These are phyloP conservation scores for Naematelia aurantialba DNA, from an alignment of 768 basidiomycete species.

Conservation along the genomic window DNA sequence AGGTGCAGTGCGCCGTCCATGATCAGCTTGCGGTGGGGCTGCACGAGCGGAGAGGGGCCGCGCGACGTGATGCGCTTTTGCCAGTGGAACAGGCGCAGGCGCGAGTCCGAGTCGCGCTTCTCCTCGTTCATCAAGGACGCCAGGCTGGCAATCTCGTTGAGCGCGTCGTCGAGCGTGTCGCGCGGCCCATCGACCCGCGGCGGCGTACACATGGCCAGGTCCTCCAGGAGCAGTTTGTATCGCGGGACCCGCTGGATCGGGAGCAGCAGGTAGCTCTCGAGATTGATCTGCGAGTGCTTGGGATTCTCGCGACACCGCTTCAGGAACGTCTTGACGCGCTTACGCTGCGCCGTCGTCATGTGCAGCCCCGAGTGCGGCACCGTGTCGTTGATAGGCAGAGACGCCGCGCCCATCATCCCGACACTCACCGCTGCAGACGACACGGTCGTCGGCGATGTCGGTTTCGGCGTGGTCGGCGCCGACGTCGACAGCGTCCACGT, in stretches of 20 bases:
- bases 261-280: constrained; percentile 88
- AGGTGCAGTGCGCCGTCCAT: constrained; percentile 84
- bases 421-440: too few relatives aligned
- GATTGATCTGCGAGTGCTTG: constrained; percentile 83
- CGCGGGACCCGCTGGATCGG: constrained; percentile 96
- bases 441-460: too few relatives aligned
- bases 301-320: constrained; percentile 80
- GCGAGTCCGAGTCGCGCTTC: constrained; percentile 89
- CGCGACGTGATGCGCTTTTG: constrained; percentile 73
- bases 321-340: constrained; percentile 80
- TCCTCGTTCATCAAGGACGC: constrained; percentile 98
- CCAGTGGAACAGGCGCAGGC: constrained; percentile 75
- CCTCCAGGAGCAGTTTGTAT: constrained; percentile 88
- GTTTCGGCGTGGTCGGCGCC: constrained; percentile 19
- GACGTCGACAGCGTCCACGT: too few relatives aligned
- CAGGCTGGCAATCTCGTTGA: constrained; percentile 78
- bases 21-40: constrained; percentile 91
- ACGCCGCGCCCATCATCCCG: constrained; percentile 24
- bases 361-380: constrained; percentile 19
- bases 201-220: constrained; percentile 79
- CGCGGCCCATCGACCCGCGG: constrained; percentile 61
- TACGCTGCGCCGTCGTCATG: constrained; percentile 64
- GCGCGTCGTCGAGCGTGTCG: constrained; percentile 77
- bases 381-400: constrained; percentile 16
- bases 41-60: constrained; percentile 95